phyloP scores from a whole-genome alignment of 306 rosid species.

The Lablab purpureus region DNA sequence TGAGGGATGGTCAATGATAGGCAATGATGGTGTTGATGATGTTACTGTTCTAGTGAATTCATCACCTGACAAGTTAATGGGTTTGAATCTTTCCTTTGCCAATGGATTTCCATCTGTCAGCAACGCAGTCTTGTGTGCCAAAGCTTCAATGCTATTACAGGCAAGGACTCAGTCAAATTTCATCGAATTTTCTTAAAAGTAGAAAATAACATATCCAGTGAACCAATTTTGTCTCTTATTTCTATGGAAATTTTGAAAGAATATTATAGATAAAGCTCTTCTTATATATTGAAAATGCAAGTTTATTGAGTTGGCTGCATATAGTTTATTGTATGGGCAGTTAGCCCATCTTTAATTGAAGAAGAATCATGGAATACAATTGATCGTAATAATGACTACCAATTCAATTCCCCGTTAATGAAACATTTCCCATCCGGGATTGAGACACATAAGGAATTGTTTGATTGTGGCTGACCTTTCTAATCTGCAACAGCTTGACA shows the following conservation, averaged over 20 bases:
- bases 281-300: neutral
- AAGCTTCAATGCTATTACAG: slow-evolving; percentile 98
- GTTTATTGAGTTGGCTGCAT: neutral
- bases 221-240: neutral
- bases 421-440: slow-evolving; percentile 16
- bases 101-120: slow-evolving; percentile 90
- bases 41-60: slow-evolving; percentile 87
- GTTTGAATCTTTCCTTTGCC: slow-evolving; percentile 84
- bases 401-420: neutral
- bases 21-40: slow-evolving; percentile 92
- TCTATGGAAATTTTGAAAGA: neutral
- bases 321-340: slow-evolving; percentile 7
- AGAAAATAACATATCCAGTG: neutral
- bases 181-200: neutral
- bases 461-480: slow-evolving; percentile 19
- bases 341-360: neutral
- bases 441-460: neutral
- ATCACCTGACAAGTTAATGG: slow-evolving; percentile 92
- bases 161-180: slow-evolving; percentile 52
- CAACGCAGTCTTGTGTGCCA: slow-evolving; percentile 92
- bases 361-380: slow-evolving; percentile 1
- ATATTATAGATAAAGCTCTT: neutral
- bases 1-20: slow-evolving; percentile 97
- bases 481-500: neutral
- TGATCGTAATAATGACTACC: neutral